Base-by-base conservation (phyloP, 2,329 filamentous ascomycete species). In the Cytospora piceicola region DNA sequence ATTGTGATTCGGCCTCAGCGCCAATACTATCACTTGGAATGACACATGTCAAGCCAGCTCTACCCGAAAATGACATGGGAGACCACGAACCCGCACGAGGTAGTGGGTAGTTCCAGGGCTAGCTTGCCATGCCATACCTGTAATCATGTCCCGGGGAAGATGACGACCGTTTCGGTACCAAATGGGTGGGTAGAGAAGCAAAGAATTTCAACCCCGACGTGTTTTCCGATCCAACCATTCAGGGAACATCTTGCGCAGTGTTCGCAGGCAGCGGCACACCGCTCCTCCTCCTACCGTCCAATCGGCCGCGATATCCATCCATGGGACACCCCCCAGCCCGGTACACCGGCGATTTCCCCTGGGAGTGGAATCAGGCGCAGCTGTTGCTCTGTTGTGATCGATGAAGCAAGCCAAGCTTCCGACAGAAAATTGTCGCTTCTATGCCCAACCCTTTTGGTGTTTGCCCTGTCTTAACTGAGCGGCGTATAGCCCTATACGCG, bases 401-500 rank as follows among this genome's bases (percentile, higher is more conserved):
- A 49, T 12, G 9, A 49, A 49, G n/a, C 46, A 22, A 22, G 46
- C 46, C 46, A 49, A 49, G n/a, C 15, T 15, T 22, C 22, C n/a
- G 39, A n/a, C 30, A 34, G 42, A 57, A 30, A 15, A 55, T 46
- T 57, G 9, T 57, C 32, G 30, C 61, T n/a, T 22, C 20, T 39
- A n/a, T 30, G 53, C n/a, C 58, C 58, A 65, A 53, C 60, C 2
- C 51, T 27, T 54, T 54, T 36, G 53, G 49, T 29, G 15, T 46
- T 61, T 64, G 62, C 58, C 36, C 32, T 36, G 36, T 42, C 39
- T 52, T 65, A 65, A 20, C 20, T 20, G 30, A 27, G 29, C n/a
- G 49, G 51, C n/a, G 36, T 67, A 67, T 65, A 65, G 49, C 27
- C 34, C 62, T 58, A 57, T 64, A 67, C 39, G 27, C 22, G 22